Base-by-base conservation (phyloP, 2,329 filamentous ascomycete species). In the Lasiodiplodia sp. region DNA sequence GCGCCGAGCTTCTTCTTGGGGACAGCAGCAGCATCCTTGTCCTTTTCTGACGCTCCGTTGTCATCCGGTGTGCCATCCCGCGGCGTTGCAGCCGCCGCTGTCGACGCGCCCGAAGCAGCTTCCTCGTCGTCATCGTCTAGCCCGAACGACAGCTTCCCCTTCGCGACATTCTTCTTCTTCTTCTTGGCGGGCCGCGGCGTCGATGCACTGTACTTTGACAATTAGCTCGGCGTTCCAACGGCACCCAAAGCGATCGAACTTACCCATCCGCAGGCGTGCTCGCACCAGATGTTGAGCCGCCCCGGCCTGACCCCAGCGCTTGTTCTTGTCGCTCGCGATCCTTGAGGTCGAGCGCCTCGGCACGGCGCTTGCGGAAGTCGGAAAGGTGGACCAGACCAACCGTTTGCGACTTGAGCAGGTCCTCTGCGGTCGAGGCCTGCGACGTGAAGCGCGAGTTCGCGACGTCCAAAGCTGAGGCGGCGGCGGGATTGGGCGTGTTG, bases 331-430 rank as follows among this genome's bases (percentile, higher is more conserved):
- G 90, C 75, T 96, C 93, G 75, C 92, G 88, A 76, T 96, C 93
- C 76, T 96, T 95, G 77, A 93, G 90, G 79, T 97, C 95, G 58
- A 97, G 84, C n/a, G 94, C 93, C 80, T 97, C 93, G 73, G 94
- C 94, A 80, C 95, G 93, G 69, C 96, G 90, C 83, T 99, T 98
- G 80, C 95, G 93, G 80, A 97, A 98, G 78, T 98, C 96, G 72
- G 92, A 93, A 53, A 97, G 90, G 69, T 92, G 89, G 66, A 98
- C 95, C 2, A 99, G 90, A 51, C 96, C 96, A 72, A 97, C 94
- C 0, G 93, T 97, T 76, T 93, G 90, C 66, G 89, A 92, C 70
- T 95, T 95, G 58, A 97, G 86, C 16, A 93, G 86, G 76, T 97
- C 91, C 79, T 95, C 89, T 1, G 92, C 92, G 1, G 92, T 92